A percentile compares a stretch with the other conserved stretches of the same genome.
Evolutionary conservation across 306 rosid genomes (phyloP).

Genomic region (Lotus japonicus): DNA sequence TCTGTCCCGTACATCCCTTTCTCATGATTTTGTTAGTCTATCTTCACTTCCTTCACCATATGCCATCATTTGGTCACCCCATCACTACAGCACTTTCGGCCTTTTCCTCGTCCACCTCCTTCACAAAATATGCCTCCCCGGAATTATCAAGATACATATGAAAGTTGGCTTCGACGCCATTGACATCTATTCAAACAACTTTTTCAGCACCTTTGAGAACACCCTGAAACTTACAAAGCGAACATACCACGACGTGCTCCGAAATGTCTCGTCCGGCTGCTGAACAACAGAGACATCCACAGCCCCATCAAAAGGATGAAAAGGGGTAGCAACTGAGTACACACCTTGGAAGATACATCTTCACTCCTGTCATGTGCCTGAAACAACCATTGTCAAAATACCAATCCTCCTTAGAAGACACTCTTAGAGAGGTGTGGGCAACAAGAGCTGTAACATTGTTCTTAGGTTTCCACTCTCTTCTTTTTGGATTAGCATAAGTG

Average conservation of each 20-base stretch:
- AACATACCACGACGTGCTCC: slow-evolving; percentile 94
- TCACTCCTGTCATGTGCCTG: no score
- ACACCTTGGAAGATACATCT: slow-evolving; percentile 59
- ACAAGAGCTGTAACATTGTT: no score
- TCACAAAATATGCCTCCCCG: slow-evolving; percentile 87
- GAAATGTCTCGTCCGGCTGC: slow-evolving; percentile 90
- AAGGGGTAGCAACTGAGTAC: slow-evolving; percentile 91
- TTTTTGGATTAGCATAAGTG: no score
- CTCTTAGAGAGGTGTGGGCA: no score
- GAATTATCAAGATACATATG: slow-evolving; percentile 93
- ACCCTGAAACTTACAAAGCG: slow-evolving; percentile 94
- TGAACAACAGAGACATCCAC: slow-evolving; percentile 91
- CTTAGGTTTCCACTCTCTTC: no score
- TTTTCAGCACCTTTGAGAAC: slow-evolving; percentile 89
- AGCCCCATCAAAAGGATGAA: slow-evolving; percentile 98
- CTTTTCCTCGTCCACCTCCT: slow-evolving; percentile 52
- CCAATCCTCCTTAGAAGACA: no score
- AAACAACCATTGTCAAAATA: no score
- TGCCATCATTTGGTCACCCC: no score
- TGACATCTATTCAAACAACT: slow-evolving; percentile 65
- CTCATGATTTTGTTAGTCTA: no score
- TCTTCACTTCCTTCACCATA: no score
- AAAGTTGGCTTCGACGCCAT: slow-evolving; percentile 74
- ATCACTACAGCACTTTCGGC: no score
- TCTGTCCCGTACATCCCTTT: no score